phyloP scores from a whole-genome alignment of 331 rosid species.

The Cydonia oblonga region DNA sequence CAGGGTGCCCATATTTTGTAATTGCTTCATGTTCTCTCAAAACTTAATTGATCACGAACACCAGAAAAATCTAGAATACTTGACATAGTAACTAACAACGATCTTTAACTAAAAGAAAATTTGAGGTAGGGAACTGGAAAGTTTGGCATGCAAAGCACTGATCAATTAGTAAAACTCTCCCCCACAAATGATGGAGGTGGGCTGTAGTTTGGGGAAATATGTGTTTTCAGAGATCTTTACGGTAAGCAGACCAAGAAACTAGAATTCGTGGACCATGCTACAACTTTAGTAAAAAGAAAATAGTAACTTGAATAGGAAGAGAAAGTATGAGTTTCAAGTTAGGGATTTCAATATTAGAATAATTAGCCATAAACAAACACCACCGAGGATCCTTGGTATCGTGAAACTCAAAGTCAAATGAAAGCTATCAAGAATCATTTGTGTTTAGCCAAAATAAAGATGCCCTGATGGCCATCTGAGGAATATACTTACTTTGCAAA shows the following conservation, averaged over 20 bases:
- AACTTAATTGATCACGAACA: not conserved
- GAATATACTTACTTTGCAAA: conserved; percentile 61
- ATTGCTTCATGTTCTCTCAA: not conserved
- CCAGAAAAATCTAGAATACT: not conserved
- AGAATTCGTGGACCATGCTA: not conserved
- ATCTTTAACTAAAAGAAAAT: not conserved
- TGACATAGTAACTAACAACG: not conserved
- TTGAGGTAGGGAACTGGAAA: not conserved
- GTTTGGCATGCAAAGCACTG: not conserved
- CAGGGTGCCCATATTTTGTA: not conserved
- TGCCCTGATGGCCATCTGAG: conserved; percentile 1
- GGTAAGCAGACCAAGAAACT: not conserved
- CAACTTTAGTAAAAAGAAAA: not conserved
- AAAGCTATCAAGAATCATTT: not conserved
- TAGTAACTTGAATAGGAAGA: not conserved
- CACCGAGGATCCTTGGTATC: not conserved
- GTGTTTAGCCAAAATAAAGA: not conserved
- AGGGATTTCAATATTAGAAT: not conserved
- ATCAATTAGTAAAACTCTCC: not conserved
- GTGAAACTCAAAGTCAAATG: not conserved
- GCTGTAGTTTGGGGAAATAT: not conserved
- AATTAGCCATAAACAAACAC: not conserved
- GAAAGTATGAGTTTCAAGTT: not conserved
- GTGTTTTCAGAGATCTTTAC: not conserved
- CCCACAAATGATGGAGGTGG: not conserved